Evolutionary conservation across 1,284 basidiomycete species (phyloP), one percentile per base, ranked within the genome.

Genomic region (Neolentinus lepideus): DNA sequence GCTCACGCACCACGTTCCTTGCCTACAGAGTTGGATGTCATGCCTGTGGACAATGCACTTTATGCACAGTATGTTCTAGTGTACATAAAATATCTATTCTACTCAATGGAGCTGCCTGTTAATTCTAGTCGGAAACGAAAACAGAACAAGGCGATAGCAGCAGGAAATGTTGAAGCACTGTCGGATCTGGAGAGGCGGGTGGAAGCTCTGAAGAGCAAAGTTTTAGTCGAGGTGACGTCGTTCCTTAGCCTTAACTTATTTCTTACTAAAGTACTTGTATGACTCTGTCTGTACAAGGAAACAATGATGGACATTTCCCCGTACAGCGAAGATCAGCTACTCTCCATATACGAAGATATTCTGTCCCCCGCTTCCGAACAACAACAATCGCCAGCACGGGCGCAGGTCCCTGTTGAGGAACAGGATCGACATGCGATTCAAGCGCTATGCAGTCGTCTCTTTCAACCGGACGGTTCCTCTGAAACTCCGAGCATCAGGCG

Each of bases 291-390:
- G 6, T 25, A 6, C 3, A 4, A 76, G 74, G 64, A 69, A 59
- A 60, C 66, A 24, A 64, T 63, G 19, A 54, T 69, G 1, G 70
- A 72, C 22, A 59, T 67, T 1, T 66, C 70, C 1, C 60, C 64
- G 2, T 83, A 76, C 62, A 71, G 76, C 0, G 82, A 84, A 61
- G 69, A 73, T 14, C 77, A 82, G 4, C 67, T 84, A 0, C 53
- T 77, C 48, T 59, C 66, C 1, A 62, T 84, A 47, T 84, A 83
- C 61, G 73, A 81, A 59, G 79, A 83, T 57, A 64, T 84, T 14
- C 73, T 84, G 16, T 71, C 75, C 43, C 69, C 75, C 3, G 33
- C 3, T n/a, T 16, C 61, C 64, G 69, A 48, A 55, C 68, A n/a
- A 68, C 71, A 55, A 58, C 61, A 27, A 61, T 66, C 52, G 59